These are phyloP conservation scores for Arabis alpina DNA, from an alignment of 345 rosid genomes.

Conservation along the genomic window DNA sequence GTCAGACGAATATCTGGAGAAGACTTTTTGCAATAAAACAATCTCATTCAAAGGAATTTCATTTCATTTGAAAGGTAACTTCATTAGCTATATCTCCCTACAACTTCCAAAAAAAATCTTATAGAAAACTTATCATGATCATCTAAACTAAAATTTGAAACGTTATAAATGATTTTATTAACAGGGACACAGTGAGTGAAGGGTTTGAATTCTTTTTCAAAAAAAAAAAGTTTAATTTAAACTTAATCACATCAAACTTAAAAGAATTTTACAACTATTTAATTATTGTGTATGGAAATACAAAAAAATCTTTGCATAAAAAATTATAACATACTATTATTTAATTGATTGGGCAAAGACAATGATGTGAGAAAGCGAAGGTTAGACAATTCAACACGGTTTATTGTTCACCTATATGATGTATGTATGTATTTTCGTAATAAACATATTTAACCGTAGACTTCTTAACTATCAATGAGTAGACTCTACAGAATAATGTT, in stretches of 20 bases:
- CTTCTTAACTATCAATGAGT: slow-evolving; percentile 24
- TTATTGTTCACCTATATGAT: slow-evolving; percentile 23
- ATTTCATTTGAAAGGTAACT: neutral
- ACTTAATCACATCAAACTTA: too few species aligned
- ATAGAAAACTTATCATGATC: neutral
- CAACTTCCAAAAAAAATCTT: neutral
- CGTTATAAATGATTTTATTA: neutral
- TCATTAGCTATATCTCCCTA: neutral
- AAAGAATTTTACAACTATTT: neutral
- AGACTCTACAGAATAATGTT: slow-evolving; percentile 18
- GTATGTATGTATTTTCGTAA: slow-evolving; percentile 9
- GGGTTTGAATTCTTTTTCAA: too few species aligned
- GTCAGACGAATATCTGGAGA: too few species aligned
- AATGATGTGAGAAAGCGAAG: slow-evolving; percentile 34
- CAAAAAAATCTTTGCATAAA: neutral
- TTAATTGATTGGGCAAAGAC: slow-evolving; percentile 19
- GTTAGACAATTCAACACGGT: slow-evolving; percentile 39
- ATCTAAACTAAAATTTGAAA: neutral
- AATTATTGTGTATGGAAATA: neutral
- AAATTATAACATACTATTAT: neutral
- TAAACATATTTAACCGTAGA: slow-evolving; percentile 22
- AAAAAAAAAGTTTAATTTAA: neutral
- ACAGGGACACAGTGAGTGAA: too few species aligned
- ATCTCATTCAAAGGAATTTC: too few species aligned
- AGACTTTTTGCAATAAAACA: too few species aligned